Conservation (phyloP, 192 early-diverging fungal genomes). For the Funneliformis geosporum region DNA sequence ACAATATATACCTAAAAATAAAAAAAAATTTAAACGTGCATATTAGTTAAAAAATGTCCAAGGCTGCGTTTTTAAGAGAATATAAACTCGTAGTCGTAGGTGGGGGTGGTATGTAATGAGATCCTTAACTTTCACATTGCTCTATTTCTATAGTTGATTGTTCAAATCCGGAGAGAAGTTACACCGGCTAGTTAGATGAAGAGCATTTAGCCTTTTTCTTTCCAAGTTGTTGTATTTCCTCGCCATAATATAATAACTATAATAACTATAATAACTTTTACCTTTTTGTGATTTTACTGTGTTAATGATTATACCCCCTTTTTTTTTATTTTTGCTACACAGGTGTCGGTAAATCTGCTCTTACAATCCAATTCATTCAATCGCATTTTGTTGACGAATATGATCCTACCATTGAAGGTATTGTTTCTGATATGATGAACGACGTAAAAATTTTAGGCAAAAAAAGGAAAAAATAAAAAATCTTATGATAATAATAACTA, state of each 20-base stretch:
- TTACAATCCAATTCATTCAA: conserved; percentile 83
- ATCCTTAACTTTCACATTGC: background rate
- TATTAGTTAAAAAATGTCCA: conserved; percentile 31
- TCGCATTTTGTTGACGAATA: conserved; percentile 88
- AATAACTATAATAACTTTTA: background rate
- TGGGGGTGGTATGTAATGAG: conserved; percentile 64
- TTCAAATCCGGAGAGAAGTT: background rate
- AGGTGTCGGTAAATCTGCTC: conserved; percentile 79
- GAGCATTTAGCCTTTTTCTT: background rate
- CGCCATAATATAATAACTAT: background rate
- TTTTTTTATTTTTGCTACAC: background rate
- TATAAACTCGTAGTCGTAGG: conserved; percentile 85
- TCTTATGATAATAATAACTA: no score
- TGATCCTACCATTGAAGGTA: conserved; percentile 95
- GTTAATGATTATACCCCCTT: background rate
- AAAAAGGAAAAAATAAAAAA: no score
- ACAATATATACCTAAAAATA: background rate
- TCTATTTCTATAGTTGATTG: background rate
- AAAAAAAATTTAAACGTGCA: background rate
- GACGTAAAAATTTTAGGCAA: background rate
- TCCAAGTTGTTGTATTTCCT: background rate
- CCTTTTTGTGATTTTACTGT: background rate
- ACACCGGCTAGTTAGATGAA: background rate
- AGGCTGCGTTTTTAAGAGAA: conserved; percentile 46
- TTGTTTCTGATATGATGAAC: background rate